Evolutionary conservation across 1,284 basidiomycete species (phyloP), one percentile per base, ranked within the genome.

Genomic region (Melampsora larici-populina): DNA sequence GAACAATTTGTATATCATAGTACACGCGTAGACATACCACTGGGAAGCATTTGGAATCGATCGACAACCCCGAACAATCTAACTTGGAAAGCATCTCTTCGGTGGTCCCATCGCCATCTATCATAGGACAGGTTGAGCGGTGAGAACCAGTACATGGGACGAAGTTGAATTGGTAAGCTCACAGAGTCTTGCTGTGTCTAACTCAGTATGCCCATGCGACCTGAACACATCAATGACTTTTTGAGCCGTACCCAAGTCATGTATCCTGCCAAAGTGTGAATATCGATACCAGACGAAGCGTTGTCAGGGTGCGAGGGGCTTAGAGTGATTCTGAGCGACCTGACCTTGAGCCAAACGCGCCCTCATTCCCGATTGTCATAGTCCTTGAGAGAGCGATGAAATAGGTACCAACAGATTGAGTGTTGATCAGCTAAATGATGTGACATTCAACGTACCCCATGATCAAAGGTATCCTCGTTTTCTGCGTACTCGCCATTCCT

Each of bases 131-230:
- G 51, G 51, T 21, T 55, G 18, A 55, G 24, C 17, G 18, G 17
- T 24, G 6, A 55, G 51, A 55, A 26, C 2, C 6, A 15, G 24
- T 55, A 55, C 24, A 24, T 3, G 13, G 2, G 36, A 67, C 33
- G 21, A 4, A 67, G 8, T n/a, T 24, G 7, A 36, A n/a, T 5
- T 33, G 24, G 36, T 21, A 33, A 18, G 33, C 15, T 80, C 80
- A 79, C 82, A 82, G 79, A 80, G 79, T 8, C 81, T 79, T 1
- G 82, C 82, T 0, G 81, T 81, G 73, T 81, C 82, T 46, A 82
- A 78, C 55, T 82, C 81, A 15, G 63, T 78, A 62, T 81, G 80
- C 0, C 82, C 81, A 66, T 82, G 81, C 18, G 80, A 71, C 46
- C 80, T 80, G 69, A 81, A 79, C 51, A 79, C 79, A 77, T 81